A percentile compares a stretch with the other conserved stretches of the same genome.
These are phyloP conservation scores for Myochromella boudieri DNA, from an alignment of 768 basidiomycete genomes.

Conservation along the genomic window DNA sequence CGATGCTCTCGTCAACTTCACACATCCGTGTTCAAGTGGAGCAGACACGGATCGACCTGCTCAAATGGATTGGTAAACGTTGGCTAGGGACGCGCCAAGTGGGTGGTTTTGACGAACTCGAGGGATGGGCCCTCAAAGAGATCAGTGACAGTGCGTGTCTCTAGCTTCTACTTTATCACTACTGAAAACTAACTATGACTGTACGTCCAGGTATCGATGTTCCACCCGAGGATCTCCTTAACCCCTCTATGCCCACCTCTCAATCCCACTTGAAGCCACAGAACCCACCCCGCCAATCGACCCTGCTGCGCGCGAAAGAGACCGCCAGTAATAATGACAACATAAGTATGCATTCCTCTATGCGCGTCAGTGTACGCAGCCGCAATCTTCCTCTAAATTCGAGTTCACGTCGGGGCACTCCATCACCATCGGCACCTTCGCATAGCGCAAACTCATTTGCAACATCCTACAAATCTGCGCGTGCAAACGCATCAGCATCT, in stretches of 20 bases:
- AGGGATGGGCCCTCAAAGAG: slow-evolving; percentile 86
- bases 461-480: slow-evolving; percentile 46
- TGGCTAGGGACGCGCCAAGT: slow-evolving; percentile 76
- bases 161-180: background rate
- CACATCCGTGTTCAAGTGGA: slow-evolving; percentile 74
- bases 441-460: slow-evolving; percentile 13
- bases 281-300: slow-evolving; percentile 18
- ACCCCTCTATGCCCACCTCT: slow-evolving; percentile 32
- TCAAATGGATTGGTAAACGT: slow-evolving; percentile 73
- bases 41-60: slow-evolving; percentile 61
- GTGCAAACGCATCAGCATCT: slow-evolving; percentile 28
- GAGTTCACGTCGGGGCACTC: slow-evolving; percentile 11
- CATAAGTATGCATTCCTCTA: slow-evolving; percentile 37
- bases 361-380: slow-evolving; percentile 40
- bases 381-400: background rate
- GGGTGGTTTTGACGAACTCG: slow-evolving; percentile 81
- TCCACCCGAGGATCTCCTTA: slow-evolving; percentile 69
- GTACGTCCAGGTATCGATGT: slow-evolving; percentile 72
- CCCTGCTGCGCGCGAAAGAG: slow-evolving; percentile 25
- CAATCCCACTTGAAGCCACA: slow-evolving; percentile 16
- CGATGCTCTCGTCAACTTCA: slow-evolving; percentile 70
- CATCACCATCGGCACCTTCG: slow-evolving; percentile 1
- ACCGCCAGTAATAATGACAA: slow-evolving; percentile 34
- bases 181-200: slow-evolving; percentile 1
- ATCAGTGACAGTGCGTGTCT: slow-evolving; percentile 72